Base-by-base conservation (phyloP, 2,329 filamentous ascomycete genomes). In the Fusarium sp. region DNA sequence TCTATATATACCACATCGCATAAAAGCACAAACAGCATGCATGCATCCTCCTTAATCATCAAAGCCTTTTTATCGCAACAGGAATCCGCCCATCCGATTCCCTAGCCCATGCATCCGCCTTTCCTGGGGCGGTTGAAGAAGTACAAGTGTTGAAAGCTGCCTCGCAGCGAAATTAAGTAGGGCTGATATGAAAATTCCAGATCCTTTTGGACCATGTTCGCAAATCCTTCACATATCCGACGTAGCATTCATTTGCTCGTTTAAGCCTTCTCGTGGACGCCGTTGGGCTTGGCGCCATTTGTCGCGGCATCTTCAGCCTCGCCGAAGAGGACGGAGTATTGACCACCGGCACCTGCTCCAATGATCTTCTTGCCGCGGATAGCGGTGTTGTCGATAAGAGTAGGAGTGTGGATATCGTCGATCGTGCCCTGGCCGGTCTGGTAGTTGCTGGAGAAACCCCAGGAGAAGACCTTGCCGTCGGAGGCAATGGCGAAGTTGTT, bases 271-370 rank as follows among this genome's bases (percentile, higher is more conserved):
- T 61, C 64, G 17, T 74, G 62, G 13, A 58, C 54, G 15, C 73
- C 73, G 22, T 75, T 75, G 40, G 63, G 55, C 61, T 62, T 55
- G 24, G 71, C 71, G 15, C 80, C 79, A 43, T 81, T 81, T 40
- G 71, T 67, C 58, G 71, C 68, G 49, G 46, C 68, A 11, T 74
- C 75, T 20, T 77, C 76, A 24, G 81, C 72, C 63, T 77, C 76
- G 54, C 86, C 85, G 11, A 85, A 84, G n/a, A 93, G 73, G 24
- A 93, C 81, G 2, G 90, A 91, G 78, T 89, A 98, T 77, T 98
- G 95, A 7, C 94, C 94, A 69, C 95, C 95, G n/a, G 91, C 91
- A 43, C 92, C 93, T n/a, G 92, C 92, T 80, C 87, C 93, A 34
- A 90, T 85, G 43, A 98, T 85, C 78, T 90, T 89, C 81, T 91